Evolutionary conservation across 148 eudicot species (phyloP), one percentile per base, ranked within the genome.

Genomic region (Amaranthus cruentus): DNA sequence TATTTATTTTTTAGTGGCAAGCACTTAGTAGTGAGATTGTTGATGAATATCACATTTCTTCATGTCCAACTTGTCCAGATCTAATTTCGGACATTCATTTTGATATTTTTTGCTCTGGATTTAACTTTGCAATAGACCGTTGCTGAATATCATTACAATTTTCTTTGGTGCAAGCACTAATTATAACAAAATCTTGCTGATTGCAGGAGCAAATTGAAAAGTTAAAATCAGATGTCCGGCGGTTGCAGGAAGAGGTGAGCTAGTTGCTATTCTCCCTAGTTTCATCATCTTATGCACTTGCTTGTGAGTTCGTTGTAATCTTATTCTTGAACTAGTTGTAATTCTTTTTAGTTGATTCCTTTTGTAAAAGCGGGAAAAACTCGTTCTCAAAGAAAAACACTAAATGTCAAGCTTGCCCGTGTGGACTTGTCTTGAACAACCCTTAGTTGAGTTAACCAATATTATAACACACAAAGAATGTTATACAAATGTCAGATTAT

Each of bases 141-240:
- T 4, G n/a, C 47, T 56, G 6, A 1, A 55, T 6, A 13, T 47
- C 13, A 57, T 28, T 43, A 15, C 5, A 54, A 5, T 53, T 73
- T 47, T 5, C 38, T 47, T 62, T 38, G 18, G 58, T 61, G 55
- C 38, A 60, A 54, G 64, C 49, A 10, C 63, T 72, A 69, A 28
- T 58, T 28, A 28, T 73, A 46, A 74, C 53, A 12, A 67, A 43
- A 52, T 43, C n/a, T 62, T 68, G 18, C 56, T 61, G 18, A 66
- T 68, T 87, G 71, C 94, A 95, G 99, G 95, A 83, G 55, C 96
- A 96, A 82, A 6, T 90, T 52, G 80, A 83, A 47, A 85, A 83
- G 75, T 82, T 92, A 79, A 70, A 53, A 21, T 85, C 81, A 59
- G 90, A 90, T 72, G 84, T 95, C 66, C 70, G 9, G 38, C 88